Evolutionary conservation across 2,329 filamentous ascomycete species (phyloP).

Genomic region (Escovopsis sp.): DNA sequence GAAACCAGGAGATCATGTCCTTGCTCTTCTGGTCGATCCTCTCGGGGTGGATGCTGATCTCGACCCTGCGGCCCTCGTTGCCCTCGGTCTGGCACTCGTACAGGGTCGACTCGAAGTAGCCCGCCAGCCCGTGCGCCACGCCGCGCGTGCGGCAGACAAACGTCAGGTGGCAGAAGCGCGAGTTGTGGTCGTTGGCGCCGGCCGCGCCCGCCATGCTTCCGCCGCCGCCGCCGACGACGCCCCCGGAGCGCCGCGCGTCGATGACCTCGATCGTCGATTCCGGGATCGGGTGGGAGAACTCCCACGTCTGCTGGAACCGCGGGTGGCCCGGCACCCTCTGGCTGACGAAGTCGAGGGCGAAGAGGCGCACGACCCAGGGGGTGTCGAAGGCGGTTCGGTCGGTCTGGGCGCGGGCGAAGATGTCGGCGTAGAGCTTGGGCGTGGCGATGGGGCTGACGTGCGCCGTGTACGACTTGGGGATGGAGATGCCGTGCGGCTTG

Average conservation of each 20-base stretch:
- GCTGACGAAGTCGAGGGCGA: slow-evolving; percentile 75
- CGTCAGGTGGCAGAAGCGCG: slow-evolving; percentile 59
- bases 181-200: slow-evolving; percentile 83
- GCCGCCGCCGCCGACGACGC: slow-evolving; percentile 50
- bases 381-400: slow-evolving; percentile 71
- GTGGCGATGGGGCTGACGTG: slow-evolving; percentile 86
- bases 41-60: slow-evolving; percentile 85
- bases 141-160: slow-evolving; percentile 70
- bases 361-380: slow-evolving; percentile 88
- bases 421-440: slow-evolving; percentile 71
- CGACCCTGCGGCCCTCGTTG: slow-evolving; percentile 41
- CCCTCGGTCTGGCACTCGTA: slow-evolving; percentile 43
- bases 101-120: slow-evolving; percentile 94
- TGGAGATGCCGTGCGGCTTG: slow-evolving; percentile 71
- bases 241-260: slow-evolving; percentile 45
- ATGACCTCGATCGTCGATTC: slow-evolving; percentile 38
- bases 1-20: slow-evolving; percentile 99
- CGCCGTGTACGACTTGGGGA: slow-evolving; percentile 84
- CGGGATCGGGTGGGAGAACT: slow-evolving; percentile 64
- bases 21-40: slow-evolving; percentile 85
- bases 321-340: slow-evolving; percentile 42
- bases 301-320: slow-evolving; percentile 65
- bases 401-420: slow-evolving; percentile 43
- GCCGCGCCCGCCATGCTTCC: slow-evolving; percentile 62
- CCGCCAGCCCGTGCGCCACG: slow-evolving; percentile 78